Conservation (phyloP, 2,329 filamentous ascomycete genomes). For the Aspergillus aculeatinus region DNA sequence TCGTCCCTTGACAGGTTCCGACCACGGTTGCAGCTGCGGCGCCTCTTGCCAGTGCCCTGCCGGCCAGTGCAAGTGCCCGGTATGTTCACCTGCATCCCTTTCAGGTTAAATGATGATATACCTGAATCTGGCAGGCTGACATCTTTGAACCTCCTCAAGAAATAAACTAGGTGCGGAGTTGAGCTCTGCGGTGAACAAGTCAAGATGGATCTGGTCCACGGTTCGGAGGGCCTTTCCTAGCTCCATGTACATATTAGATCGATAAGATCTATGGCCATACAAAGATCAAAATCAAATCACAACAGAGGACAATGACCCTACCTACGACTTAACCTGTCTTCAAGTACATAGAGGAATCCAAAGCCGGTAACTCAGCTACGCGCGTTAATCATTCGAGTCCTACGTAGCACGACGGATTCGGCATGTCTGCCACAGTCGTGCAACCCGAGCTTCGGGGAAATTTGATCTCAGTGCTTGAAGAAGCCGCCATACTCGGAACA, state of each 20-base stretch:
- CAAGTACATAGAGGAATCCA: no score
- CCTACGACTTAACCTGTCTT: not conserved
- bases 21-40: constrained; percentile 44
- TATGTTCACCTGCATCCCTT: constrained; percentile 22
- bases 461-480: not conserved
- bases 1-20: constrained; percentile 22
- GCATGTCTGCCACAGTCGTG: not conserved
- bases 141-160: not conserved
- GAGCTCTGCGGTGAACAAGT: not conserved
- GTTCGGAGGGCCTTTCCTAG: not conserved
- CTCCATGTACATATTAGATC: not conserved
- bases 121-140: not conserved
- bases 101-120: no score
- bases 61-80: constrained; percentile 42
- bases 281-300: not conserved
- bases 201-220: not conserved
- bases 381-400: no score
- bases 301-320: not conserved
- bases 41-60: constrained; percentile 43
- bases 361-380: no score
- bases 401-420: no score
- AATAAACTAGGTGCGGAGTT: not conserved
- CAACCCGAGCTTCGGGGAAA: not conserved
- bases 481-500: not conserved
- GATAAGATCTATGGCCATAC: not conserved